A percentile compares a stretch with the other conserved stretches of the same genome.
phyloP scores from a whole-genome alignment of 306 rosid genomes.

The Prinsepia uniflora region DNA sequence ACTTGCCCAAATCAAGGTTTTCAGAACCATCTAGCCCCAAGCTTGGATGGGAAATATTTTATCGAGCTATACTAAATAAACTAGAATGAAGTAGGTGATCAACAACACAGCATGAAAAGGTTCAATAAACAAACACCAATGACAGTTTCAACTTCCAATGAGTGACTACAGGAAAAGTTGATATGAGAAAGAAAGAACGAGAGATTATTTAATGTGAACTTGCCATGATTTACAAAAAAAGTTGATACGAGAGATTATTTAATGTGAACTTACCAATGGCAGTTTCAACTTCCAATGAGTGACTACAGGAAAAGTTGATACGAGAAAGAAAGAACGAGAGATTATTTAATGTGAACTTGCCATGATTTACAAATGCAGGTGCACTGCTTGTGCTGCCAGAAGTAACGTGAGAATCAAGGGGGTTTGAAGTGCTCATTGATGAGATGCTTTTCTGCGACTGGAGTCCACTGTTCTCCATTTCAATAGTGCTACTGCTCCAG shows the following conservation, averaged over 20 bases:
- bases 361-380: conserved; percentile 69
- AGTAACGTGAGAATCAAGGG: conserved; percentile 42
- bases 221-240: conserved; percentile 80
- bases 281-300: too few relatives aligned
- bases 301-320: background rate
- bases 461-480: conserved; percentile 49
- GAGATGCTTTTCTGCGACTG: conserved; percentile 54
- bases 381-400: conserved; percentile 42
- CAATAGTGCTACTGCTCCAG: conserved; percentile 65
- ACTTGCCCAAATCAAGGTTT: background rate
- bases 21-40: background rate
- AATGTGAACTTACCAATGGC: too few relatives aligned
- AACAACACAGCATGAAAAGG: background rate
- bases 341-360: conserved; percentile 38
- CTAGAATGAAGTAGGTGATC: background rate
- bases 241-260: too few relatives aligned
- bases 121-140: background rate
- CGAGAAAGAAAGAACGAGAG: conserved; percentile 10
- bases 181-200: conserved; percentile 8
- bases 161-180: background rate
- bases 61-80: background rate
- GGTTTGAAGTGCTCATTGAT: conserved; percentile 36
- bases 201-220: conserved; percentile 25
- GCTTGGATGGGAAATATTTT: background rate
- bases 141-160: background rate